These are phyloP conservation scores for Corymbia citriodora DNA, from an alignment of 441 rosid genomes.

Conservation along the genomic window DNA sequence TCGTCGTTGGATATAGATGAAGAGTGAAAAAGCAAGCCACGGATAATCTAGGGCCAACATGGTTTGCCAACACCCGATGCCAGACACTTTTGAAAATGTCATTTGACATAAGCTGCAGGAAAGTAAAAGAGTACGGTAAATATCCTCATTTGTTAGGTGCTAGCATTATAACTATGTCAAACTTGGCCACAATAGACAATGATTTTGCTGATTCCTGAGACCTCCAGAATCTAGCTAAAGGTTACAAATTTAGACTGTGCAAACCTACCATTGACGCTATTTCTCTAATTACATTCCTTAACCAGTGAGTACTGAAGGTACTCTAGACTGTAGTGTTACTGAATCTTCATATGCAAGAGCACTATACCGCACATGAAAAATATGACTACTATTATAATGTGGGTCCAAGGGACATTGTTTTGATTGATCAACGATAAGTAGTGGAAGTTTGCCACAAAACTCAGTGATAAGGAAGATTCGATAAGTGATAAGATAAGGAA, in stretches of 20 bases:
- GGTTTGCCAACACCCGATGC: constrained; percentile 7
- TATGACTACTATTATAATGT: background rate
- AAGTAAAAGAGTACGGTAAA: background rate
- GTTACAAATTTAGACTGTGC: background rate
- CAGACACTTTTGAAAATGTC: constrained; percentile 16
- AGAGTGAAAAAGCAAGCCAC: constrained; percentile 10
- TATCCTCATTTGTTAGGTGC: background rate
- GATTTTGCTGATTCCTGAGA: background rate
- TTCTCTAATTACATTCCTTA: background rate
- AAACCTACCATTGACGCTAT: background rate
- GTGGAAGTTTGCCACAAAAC: background rate
- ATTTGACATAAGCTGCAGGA: constrained; percentile 15
- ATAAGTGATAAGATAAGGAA: background rate
- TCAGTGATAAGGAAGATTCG: background rate
- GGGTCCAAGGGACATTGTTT: background rate
- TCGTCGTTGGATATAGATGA: background rate
- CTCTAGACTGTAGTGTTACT: background rate
- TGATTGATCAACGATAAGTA: background rate
- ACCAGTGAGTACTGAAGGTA: background rate
- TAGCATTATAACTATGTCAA: background rate
- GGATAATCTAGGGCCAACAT: constrained; percentile 10
- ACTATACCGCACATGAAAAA: background rate
- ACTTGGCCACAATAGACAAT: background rate
- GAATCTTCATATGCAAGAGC: background rate
- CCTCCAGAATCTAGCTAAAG: background rate